Conservation (phyloP, 2,329 filamentous ascomycete species). For the Penicillium thymicola region DNA sequence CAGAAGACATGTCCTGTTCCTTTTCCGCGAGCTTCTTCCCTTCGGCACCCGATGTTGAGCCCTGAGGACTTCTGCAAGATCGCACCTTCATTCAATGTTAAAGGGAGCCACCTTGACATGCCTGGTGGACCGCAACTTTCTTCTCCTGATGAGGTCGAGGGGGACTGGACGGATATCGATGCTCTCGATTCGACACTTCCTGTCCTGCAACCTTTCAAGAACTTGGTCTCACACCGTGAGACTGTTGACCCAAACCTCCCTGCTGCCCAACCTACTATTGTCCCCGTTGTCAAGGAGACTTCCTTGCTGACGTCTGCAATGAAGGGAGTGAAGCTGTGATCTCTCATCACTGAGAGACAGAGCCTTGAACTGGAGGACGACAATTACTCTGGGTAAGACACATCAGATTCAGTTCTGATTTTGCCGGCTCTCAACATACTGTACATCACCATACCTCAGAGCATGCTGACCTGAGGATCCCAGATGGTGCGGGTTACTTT, state of each 20-base stretch:
- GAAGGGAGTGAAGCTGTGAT: neutral
- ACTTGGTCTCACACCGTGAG: neutral
- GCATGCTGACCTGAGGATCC: neutral
- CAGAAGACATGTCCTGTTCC: neutral
- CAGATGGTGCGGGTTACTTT: neutral
- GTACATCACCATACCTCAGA: neutral
- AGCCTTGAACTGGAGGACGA: neutral
- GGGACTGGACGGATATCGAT: slow-evolving; percentile 5
- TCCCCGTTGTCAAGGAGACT: neutral
- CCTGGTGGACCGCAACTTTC: neutral
- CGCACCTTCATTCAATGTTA: neutral
- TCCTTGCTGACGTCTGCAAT: neutral
- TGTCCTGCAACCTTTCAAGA: slow-evolving; percentile 1
- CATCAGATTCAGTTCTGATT: neutral
- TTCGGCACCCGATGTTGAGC: neutral
- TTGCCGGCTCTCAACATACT: neutral
- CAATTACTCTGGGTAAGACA: neutral
- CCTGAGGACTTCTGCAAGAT: neutral
- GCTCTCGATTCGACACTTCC: slow-evolving; percentile 4
- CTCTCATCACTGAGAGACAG: neutral
- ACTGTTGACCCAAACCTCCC: neutral
- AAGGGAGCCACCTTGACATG: neutral
- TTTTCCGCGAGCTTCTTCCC: slow-evolving; percentile 2
- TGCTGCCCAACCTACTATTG: neutral
- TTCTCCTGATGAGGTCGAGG: neutral